Conservation (phyloP, 257 asterid species). For the Solanum ossicruentum region DNA sequence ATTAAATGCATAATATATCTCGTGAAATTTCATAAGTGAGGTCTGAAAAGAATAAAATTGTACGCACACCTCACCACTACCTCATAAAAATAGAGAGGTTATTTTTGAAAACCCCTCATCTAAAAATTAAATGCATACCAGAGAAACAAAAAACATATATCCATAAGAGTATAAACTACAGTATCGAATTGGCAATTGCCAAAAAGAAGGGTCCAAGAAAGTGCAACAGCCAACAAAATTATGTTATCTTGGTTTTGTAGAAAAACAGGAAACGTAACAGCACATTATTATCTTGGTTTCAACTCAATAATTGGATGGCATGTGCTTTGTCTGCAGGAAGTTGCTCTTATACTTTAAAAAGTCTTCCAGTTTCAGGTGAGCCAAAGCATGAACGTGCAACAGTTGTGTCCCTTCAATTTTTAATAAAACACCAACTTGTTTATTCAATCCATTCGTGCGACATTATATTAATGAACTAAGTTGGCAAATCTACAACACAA, state of each 20-base stretch:
- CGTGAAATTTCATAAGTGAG: no score
- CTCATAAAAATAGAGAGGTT: no score
- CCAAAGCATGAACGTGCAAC: not conserved
- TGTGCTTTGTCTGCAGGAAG: not conserved
- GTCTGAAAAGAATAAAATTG: no score
- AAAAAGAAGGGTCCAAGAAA: not conserved
- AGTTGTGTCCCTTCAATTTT: not conserved
- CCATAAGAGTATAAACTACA: not conserved
- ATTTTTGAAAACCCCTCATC: no score
- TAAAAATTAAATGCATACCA: not conserved
- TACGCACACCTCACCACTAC: no score
- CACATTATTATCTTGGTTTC: not conserved
- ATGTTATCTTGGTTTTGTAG: not conserved
- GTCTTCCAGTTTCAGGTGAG: not conserved
- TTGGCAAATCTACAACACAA: not conserved
- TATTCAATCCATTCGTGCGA: conserved; percentile 1
- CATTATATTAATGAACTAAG: not conserved
- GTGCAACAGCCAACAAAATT: not conserved
- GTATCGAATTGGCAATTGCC: not conserved
- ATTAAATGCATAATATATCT: no score
- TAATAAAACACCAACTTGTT: not conserved
- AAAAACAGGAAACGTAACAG: not conserved
- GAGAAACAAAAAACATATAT: not conserved
- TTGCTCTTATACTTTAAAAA: not conserved
- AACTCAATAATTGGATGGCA: not conserved